A percentile compares a stretch with the other conserved stretches of the same genome.
Evolutionary conservation across 192 early-diverging fungal species (phyloP).

Genomic region (Entrophospora sp.): DNA sequence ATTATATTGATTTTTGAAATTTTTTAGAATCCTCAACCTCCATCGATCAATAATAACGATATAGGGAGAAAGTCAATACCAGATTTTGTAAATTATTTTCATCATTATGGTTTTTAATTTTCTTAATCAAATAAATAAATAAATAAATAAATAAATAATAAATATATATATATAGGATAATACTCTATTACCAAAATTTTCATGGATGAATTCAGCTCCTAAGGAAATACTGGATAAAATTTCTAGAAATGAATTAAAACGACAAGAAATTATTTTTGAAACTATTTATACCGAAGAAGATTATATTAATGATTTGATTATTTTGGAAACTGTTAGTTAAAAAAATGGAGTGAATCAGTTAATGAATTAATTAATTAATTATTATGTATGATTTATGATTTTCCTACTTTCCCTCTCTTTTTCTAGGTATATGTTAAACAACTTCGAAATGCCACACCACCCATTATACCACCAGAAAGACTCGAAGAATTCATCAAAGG

Average conservation of each 20-base stretch:
- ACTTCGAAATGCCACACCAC: not conserved
- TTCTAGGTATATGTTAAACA: constrained; percentile 12
- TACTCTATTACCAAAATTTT: too few species aligned
- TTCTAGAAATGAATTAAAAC: constrained; percentile 60
- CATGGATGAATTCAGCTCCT: constrained; percentile 80
- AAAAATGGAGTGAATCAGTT: too few species aligned
- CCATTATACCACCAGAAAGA: constrained; percentile 20
- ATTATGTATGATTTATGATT: too few species aligned
- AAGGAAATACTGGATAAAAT: constrained; percentile 60
- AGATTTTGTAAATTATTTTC: too few species aligned
- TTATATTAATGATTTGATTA: constrained; percentile 80
- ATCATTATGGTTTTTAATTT: too few species aligned
- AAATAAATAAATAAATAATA: too few species aligned
- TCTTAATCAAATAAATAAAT: too few species aligned
- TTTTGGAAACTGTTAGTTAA: constrained; percentile 77
- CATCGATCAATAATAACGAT: too few species aligned
- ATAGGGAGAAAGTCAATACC: too few species aligned
- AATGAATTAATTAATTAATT: too few species aligned
- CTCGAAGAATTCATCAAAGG: constrained; percentile 51
- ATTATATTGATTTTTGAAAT: not conserved
- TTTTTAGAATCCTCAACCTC: too few species aligned
- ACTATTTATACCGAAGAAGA: constrained; percentile 85
- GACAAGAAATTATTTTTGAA: constrained; percentile 96
- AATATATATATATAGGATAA: not conserved
- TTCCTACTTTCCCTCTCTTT: too few species aligned